Percentiles rank a stretch among this genome's conserved stretches.
Evolutionary conservation across 495 filamentous ascomycete species (phyloP).

Genomic region (Lindgomyces ingoldianus): DNA sequence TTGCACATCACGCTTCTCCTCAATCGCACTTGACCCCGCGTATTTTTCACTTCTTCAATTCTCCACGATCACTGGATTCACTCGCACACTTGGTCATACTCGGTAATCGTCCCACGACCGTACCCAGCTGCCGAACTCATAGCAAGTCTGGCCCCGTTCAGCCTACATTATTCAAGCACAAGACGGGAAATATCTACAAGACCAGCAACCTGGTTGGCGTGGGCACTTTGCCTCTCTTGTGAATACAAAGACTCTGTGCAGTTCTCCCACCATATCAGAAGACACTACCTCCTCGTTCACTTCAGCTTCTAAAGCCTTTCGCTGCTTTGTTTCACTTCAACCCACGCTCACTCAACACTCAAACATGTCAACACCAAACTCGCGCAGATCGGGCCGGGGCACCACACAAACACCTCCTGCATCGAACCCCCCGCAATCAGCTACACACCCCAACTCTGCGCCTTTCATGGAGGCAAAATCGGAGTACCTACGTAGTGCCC

Average conservation of each 20-base stretch:
- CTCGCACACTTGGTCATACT: not conserved
- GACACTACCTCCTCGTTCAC: not conserved
- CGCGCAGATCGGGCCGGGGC: slow-evolving; percentile 4
- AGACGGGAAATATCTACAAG: too few species aligned
- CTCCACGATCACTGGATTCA: not conserved
- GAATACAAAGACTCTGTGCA: slow-evolving; percentile 19
- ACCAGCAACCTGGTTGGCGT: too few species aligned
- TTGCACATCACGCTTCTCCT: not conserved
- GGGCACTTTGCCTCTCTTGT: not conserved
- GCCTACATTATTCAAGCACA: too few species aligned
- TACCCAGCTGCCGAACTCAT: too few species aligned
- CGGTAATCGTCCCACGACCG: not conserved
- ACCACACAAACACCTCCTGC: slow-evolving; percentile 5
- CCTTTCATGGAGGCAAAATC: slow-evolving; percentile 32
- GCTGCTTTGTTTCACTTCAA: not conserved
- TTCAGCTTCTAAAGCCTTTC: not conserved
- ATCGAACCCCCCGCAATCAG: not conserved
- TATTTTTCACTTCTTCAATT: not conserved
- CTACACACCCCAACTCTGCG: not conserved
- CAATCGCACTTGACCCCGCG: not conserved
- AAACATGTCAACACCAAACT: slow-evolving; percentile 26
- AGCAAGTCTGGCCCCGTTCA: not conserved
- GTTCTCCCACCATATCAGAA: not conserved
- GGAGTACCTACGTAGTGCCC: slow-evolving; percentile 29
- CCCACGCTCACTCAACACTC: not conserved